These are phyloP conservation scores for Arabis alpina DNA, from an alignment of 345 rosid species.

Conservation along the genomic window DNA sequence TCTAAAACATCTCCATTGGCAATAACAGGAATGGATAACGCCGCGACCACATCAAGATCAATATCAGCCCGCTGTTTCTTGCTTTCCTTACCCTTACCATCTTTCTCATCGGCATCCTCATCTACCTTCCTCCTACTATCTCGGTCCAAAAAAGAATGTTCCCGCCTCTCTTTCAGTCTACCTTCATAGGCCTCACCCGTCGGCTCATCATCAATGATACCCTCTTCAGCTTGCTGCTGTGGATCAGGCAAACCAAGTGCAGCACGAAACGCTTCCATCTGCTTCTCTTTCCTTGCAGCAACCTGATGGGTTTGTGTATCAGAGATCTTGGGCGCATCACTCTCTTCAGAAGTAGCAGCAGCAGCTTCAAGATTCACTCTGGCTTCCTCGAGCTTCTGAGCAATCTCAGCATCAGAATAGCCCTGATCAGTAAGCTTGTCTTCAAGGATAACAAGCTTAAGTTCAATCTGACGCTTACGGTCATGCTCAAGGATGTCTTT, in stretches of 20 bases:
- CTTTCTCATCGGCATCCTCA: slow-evolving; percentile 47
- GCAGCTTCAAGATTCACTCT: slow-evolving; percentile 68
- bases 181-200: slow-evolving; percentile 28
- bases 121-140: slow-evolving; percentile 56
- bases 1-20: slow-evolving; percentile 96
- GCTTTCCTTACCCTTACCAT: slow-evolving; percentile 49
- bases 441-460: slow-evolving; percentile 79
- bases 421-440: slow-evolving; percentile 84
- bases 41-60: slow-evolving; percentile 57
- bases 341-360: slow-evolving; percentile 49
- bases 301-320: slow-evolving; percentile 90
- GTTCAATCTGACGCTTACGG: slow-evolving; percentile 89
- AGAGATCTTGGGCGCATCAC: slow-evolving; percentile 59
- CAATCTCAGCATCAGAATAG: slow-evolving; percentile 77
- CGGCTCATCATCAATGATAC: slow-evolving; percentile 47
- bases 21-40: slow-evolving; percentile 88
- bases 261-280: slow-evolving; percentile 82
- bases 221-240: slow-evolving; percentile 47
- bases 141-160: slow-evolving; percentile 78
- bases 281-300: slow-evolving; percentile 94
- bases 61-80: slow-evolving; percentile 42
- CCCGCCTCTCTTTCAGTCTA: slow-evolving; percentile 55
- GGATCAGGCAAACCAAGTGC: slow-evolving; percentile 69
- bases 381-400: slow-evolving; percentile 81
- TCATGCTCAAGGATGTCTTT: slow-evolving; percentile 91